A percentile compares a stretch with the other conserved stretches of the same genome.
Conservation (phyloP, 306 rosid genomes). For the Coriaria nepalensis region DNA sequence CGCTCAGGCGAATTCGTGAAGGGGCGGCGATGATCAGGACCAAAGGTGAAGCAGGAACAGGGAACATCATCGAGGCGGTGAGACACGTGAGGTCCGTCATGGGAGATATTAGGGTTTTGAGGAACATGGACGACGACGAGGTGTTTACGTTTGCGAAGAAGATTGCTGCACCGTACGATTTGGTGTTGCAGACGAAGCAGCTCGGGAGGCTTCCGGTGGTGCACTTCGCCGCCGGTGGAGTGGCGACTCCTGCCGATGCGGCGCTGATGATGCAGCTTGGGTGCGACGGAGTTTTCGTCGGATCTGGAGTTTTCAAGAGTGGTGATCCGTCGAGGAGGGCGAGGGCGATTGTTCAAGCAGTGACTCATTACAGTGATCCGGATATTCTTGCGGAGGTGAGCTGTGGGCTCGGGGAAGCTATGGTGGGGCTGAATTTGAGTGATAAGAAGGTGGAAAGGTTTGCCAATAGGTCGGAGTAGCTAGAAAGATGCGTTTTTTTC, state of each 20-base stretch:
- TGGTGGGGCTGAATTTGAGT: constrained; percentile 70
- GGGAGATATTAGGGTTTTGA: constrained; percentile 62
- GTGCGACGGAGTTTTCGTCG: constrained; percentile 79
- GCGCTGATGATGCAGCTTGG: constrained; percentile 93
- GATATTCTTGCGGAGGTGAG: constrained; percentile 66
- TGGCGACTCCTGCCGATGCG: constrained; percentile 86
- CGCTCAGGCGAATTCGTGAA: constrained; percentile 65
- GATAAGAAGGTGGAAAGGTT: constrained; percentile 74
- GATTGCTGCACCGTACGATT: constrained; percentile 72
- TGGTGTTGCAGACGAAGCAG: constrained; percentile 85
- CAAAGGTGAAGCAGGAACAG: constrained; percentile 85
- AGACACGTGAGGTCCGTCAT: constrained; percentile 73
- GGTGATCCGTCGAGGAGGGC: constrained; percentile 86
- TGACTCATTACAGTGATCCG: constrained; percentile 73
- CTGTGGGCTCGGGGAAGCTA: constrained; percentile 84
- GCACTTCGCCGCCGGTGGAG: constrained; percentile 85
- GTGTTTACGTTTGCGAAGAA: constrained; percentile 69
- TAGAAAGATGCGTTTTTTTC: background rate
- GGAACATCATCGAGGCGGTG: constrained; percentile 68
- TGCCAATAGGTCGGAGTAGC: constrained; percentile 53
- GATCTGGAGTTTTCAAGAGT: constrained; percentile 86
- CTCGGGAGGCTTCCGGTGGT: constrained; percentile 84
- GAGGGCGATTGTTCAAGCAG: constrained; percentile 83
- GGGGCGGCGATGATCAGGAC: constrained; percentile 94
- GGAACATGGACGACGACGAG: constrained; percentile 87